Base-by-base conservation (phyloP, 768 basidiomycete species). In the Naganishia friedmannii region DNA sequence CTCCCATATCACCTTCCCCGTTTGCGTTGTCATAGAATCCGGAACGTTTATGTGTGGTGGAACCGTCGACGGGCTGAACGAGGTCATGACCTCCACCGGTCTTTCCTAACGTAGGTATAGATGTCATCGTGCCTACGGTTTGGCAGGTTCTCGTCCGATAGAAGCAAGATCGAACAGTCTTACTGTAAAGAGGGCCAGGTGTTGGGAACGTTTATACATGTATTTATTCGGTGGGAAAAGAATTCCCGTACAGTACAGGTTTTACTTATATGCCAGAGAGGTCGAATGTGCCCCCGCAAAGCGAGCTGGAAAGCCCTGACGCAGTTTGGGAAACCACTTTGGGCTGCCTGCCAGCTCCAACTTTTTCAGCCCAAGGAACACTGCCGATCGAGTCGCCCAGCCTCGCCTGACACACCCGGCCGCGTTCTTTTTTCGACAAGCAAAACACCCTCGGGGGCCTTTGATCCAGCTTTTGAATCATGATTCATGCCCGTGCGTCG, bases 281-380 rank as follows among this genome's bases (percentile, higher is more conserved):
- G 26, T 63, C 48, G 23, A 56, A 31, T 37, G 57, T 42, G 60
- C 39, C 60, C 60, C 60, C 60, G 39, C 57, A 63, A 63, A n/a
- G n/a, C n/a, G n/a, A n/a, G n/a, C n/a, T n/a, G n/a, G n/a, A n/a
- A n/a, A 51, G 48, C 48, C 48, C 48, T 51, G n/a, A 21, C 48
- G 48, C 48, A 21, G 42, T 42, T 17, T 42, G 42, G 42, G 23
- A n/a, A 51, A 42, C 60, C 42, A 63, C 60, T 26, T n/a, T 26
- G 39, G 60, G 39, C 56, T 10, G 26, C 34, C 19, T 37, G 31
- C 26, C 57, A 46, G 60, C 60, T 63, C 60, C 60, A 63, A 63
- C 60, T 63, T 63, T 63, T 63, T 63, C 60, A 42, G 60, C 60
- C 60, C 48, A 34, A 56, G n/a, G 17, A 32, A 39, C 21, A n/a